phyloP scores from a whole-genome alignment of 176 grass and related monocot genomes.

The Thinopyrum elongatum region DNA sequence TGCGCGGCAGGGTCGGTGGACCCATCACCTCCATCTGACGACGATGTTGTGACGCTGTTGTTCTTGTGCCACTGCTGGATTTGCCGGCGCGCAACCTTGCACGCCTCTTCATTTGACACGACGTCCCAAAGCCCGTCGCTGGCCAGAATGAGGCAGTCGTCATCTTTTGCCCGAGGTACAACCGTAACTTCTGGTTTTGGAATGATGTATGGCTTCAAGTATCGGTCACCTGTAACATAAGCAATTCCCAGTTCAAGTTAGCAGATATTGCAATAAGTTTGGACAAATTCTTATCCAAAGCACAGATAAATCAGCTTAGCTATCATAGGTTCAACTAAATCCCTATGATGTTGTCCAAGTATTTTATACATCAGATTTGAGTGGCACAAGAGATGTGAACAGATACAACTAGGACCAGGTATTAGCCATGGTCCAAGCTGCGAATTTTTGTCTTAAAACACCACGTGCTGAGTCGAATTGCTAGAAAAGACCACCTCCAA shows the following conservation, averaged over 20 bases:
- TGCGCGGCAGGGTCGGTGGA: conserved; percentile 71
- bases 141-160: conserved; percentile 79
- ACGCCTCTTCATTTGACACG: conserved; percentile 78
- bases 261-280: not conserved
- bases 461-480: too few relatives aligned
- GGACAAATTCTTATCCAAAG: conserved; percentile 35
- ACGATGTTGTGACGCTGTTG: conserved; percentile 37
- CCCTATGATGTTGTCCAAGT: conserved; percentile 3
- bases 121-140: conserved; percentile 91
- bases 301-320: conserved; percentile 36
- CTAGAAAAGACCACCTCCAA: too few relatives aligned
- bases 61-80: conserved; percentile 93
- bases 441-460: too few relatives aligned
- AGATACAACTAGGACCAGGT: conserved; percentile 31
- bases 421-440: conserved; percentile 38
- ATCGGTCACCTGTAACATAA: conserved; percentile 66
- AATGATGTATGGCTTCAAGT: conserved; percentile 76
- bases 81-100: conserved; percentile 60
- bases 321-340: conserved; percentile 26
- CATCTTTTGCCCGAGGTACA: conserved; percentile 71
- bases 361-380: conserved; percentile 4
- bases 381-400: not conserved
- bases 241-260: not conserved
- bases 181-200: conserved; percentile 72
- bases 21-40: conserved; percentile 32